Percentiles rank a stretch among this genome's conserved stretches.
Evolutionary conservation across 805 yeast genomes (phyloP).

Genomic region (Wickerhamiella galacta): DNA sequence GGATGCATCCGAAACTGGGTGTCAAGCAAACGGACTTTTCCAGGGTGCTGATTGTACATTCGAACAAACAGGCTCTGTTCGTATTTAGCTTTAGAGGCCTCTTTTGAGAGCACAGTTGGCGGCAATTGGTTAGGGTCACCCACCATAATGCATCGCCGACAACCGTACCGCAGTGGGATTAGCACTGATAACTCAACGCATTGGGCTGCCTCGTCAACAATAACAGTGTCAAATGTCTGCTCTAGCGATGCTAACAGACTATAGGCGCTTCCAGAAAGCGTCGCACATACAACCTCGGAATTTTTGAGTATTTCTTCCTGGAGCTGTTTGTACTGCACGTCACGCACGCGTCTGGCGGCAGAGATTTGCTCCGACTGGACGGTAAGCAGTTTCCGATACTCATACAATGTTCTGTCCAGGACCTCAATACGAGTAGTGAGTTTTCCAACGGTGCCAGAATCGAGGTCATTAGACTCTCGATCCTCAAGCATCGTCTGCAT

Average conservation of each 20-base stretch:
- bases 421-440: background rate
- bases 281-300: constrained; percentile 79
- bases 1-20: constrained; percentile 99
- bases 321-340: constrained; percentile 54
- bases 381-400: constrained; percentile 57
- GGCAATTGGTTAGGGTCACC: constrained; percentile 98
- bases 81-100: constrained; percentile 62
- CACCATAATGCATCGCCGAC: constrained; percentile 82
- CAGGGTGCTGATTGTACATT: constrained; percentile 54
- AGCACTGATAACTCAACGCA: constrained; percentile 85
- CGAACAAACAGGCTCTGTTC: constrained; percentile 90
- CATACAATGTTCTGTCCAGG: constrained; percentile 29
- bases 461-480: background rate
- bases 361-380: constrained; percentile 60
- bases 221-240: constrained; percentile 71
- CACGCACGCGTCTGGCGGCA: constrained; percentile 54
- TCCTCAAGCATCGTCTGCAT: constrained; percentile 7
- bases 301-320: constrained; percentile 56
- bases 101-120: constrained; percentile 84
- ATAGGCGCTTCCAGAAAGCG: constrained; percentile 89
- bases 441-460: too few species aligned
- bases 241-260: constrained; percentile 62
- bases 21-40: constrained; percentile 54
- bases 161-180: constrained; percentile 84
- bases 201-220: constrained; percentile 95